Evolutionary conservation across 441 rosid species (phyloP), one percentile per base, ranked within the genome.

Genomic region (Omphalea diandra): DNA sequence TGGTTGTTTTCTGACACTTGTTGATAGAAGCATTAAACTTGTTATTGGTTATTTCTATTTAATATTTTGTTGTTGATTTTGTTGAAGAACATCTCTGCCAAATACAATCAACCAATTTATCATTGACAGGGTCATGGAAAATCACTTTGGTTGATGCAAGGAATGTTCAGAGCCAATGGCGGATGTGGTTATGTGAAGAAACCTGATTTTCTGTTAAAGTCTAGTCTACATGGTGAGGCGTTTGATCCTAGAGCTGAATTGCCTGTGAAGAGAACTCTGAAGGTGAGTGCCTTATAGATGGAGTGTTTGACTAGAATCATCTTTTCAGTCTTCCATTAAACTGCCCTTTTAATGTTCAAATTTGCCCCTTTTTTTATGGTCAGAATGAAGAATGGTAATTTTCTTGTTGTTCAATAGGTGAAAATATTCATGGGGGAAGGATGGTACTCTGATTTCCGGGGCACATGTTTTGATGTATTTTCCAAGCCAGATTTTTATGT

Each of bases 371-470:
- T 41, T 17, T 63, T 31, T 22, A 29, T 26, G 36, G 52, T 31
- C 14, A 14, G 1, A 15, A 71, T 22, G 56, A 60, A 36, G 27
- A 40, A 14, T 6, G 24, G 2, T 20, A 22, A 18, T 41, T 49
- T 54, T 67, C 29, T 47, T 40, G 14, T 76, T 58, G 27, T 62
- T 76, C 32, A 47, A 47, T 60, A 93, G 98, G 94, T 93, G 36
- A 89, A 83, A 73, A 71, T 93, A 71, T 90, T 78, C 46, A 89
- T 93, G 96, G 97, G 97, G 58, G 94, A 93, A 79, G 96, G 97
- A 67, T 93, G 98, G 97, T 77, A 73, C 72, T 50, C 59, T 5
- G 98, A 93, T 64, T 93, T 90, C 72, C 75, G 41, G 0, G 88
- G 77, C 67, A 85, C 88, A 5, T 86, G 87, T 74, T 93, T 93